Base-by-base conservation (phyloP, 108 stramenopile species). In the Heterococcus sp. region DNA sequence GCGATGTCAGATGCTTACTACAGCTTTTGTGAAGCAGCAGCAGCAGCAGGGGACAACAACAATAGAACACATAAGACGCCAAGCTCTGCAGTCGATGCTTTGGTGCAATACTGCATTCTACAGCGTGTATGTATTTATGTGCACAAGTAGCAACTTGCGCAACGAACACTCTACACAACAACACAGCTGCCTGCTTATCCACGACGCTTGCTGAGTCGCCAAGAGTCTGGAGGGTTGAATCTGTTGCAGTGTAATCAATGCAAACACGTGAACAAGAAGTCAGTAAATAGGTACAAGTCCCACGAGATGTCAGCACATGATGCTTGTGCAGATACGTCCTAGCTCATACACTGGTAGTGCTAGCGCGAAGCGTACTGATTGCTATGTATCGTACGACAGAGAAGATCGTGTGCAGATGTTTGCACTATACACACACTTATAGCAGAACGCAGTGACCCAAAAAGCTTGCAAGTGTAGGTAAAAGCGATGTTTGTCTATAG, bases 401-500 rank as follows among this genome's bases (percentile, higher is more conserved):
- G 46, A 58, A 21, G 14, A 58, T 58, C 46, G 46, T 58, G 46
- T 21, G 46, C 46, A 58, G 21, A 14, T 21, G 21, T 21, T 58
- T 8, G 46, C 46, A 21, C 46, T 58, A 58, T 58, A 8, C 8
- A 21, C 46, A 58, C 14, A 58, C 21, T 58, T 58, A 21, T 21
- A 21, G 14, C 21, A 8, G 46, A 8, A 21, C 8, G 46, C 46
- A 58, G 46, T 58, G 46, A 8, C 14, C 46, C 46, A 21, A 14
- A 8, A 58, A 58, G 46, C n/a, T n/a, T n/a, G n/a, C n/a, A 63
- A 21, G 95, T 90, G 95, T 95, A 97, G 1, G 92, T 40, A 84
- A 95, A 94, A 74, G 92, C 91, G 1, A 95, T 95, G 86, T 97
- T 95, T 87, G 93, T 95, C 2, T n/a, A n/a, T n/a, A n/a, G n/a